Evolutionary conservation across 2,329 filamentous ascomycete genomes (phyloP).

Genomic region (Calonectria hongkongensis): DNA sequence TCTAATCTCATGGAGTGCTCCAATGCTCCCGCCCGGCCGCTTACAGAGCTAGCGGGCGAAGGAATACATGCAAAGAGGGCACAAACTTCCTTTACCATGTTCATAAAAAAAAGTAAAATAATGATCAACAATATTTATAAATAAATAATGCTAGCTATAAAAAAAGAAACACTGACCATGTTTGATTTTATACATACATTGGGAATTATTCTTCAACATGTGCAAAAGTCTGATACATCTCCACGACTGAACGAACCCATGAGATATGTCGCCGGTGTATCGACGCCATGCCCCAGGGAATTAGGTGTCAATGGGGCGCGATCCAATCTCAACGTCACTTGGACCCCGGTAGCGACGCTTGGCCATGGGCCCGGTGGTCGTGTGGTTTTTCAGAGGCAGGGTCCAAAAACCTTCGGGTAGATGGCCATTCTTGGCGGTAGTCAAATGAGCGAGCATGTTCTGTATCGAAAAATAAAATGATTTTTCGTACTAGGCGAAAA

Average conservation of each 20-base stretch:
- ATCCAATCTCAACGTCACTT: constrained; percentile 39
- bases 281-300: constrained; percentile 16
- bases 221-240: neutral
- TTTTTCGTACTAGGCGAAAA: constrained; percentile 7
- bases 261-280: neutral
- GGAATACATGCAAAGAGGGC: constrained; percentile 1
- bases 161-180: neutral
- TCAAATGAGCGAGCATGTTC: constrained; percentile 1
- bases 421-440: constrained; percentile 17
- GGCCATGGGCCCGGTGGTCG: neutral
- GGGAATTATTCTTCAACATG: constrained; percentile 1
- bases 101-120: constrained; percentile 21
- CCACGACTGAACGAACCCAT: neutral
- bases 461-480: constrained; percentile 24
- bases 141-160: neutral
- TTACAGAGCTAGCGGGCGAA: constrained; percentile 6
- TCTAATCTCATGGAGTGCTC: constrained; percentile 21
- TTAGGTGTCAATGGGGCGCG: constrained; percentile 22
- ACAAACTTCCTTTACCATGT: constrained; percentile 12
- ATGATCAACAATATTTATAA: constrained; percentile 4
- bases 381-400: constrained; percentile 25
- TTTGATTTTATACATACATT: neutral
- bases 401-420: constrained; percentile 25
- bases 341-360: constrained; percentile 17
- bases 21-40: constrained; percentile 13